Conservation (phyloP, 2,329 filamentous ascomycete genomes). For the Ophiocordyceps camponoti-floridani region DNA sequence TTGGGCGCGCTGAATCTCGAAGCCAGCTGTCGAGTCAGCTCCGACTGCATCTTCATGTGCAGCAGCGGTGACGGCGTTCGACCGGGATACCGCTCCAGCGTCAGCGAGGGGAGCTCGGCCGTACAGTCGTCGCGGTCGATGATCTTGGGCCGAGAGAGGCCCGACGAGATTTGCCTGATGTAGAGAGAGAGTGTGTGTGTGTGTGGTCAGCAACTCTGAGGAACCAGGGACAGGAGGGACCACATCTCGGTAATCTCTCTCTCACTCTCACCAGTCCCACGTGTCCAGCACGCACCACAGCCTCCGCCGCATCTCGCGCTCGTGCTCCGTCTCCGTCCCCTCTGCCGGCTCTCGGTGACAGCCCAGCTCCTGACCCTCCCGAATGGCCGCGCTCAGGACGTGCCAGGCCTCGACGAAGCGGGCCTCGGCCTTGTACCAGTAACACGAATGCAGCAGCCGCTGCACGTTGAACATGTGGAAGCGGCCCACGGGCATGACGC, state of each 20-base stretch:
- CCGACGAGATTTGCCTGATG: conserved; percentile 14
- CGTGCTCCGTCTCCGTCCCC: conserved; percentile 9
- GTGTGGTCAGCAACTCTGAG: neutral
- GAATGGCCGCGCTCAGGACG: conserved; percentile 12
- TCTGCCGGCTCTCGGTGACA: conserved; percentile 7
- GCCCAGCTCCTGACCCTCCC: conserved; percentile 13
- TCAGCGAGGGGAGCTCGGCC: conserved; percentile 10
- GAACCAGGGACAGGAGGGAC: neutral
- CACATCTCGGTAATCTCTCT: neutral
- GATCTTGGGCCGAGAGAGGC: conserved; percentile 12
- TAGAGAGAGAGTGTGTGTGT: too few species aligned
- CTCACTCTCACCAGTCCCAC: conserved; percentile 13
- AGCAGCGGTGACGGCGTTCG: conserved; percentile 10
- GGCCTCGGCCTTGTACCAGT: conserved; percentile 16
- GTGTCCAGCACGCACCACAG: conserved; percentile 15
- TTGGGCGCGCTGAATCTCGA: conserved; percentile 9
- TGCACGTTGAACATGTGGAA: conserved; percentile 12
- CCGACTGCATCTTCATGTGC: conserved; percentile 13
- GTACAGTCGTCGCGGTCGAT: conserved; percentile 12
- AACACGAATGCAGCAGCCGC: conserved; percentile 11
- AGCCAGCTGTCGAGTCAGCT: conserved; percentile 8
- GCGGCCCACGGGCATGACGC: conserved; percentile 9
- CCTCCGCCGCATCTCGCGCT: conserved; percentile 13
- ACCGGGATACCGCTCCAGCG: conserved; percentile 7
- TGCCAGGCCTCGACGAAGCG: conserved; percentile 14